phyloP scores from a whole-genome alignment of 2,329 filamentous ascomycete species.

The Aureobasidium sp. region DNA sequence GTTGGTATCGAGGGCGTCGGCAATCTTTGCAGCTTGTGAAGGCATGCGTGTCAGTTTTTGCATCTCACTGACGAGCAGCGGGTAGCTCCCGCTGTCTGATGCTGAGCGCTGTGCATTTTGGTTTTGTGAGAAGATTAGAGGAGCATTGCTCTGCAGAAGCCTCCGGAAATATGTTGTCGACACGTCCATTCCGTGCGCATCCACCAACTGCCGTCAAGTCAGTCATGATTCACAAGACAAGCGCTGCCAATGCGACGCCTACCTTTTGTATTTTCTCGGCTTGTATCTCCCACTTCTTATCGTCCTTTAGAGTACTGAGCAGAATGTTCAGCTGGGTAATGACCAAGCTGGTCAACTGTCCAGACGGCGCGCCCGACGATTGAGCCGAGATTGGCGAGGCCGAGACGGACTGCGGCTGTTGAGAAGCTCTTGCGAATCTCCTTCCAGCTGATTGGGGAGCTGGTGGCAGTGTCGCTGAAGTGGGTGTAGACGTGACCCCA shows the following conservation, averaged over 20 bases:
- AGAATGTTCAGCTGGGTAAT: conserved; percentile 93
- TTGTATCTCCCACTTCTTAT: conserved; percentile 92
- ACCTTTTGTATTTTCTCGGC: conserved; percentile 89
- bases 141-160: conserved; percentile 82
- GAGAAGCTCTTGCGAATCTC: conserved; percentile 47
- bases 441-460: conserved; percentile 44
- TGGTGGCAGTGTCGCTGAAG: conserved; percentile 41
- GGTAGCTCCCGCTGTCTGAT: conserved; percentile 70
- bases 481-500: conserved; percentile 44
- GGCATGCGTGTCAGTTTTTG: conserved; percentile 73
- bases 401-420: conserved; percentile 52
- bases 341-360: conserved; percentile 75
- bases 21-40: conserved; percentile 81
- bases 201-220: conserved; percentile 62
- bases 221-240: not conserved
- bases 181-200: conserved; percentile 99
- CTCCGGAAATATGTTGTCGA: conserved; percentile 93
- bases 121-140: conserved; percentile 61
- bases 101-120: conserved; percentile 46
- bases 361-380: conserved; percentile 34
- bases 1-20: conserved; percentile 75
- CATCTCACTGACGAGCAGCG: conserved; percentile 74
- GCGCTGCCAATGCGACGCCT: conserved; percentile 25
- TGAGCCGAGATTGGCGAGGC: conserved; percentile 40
- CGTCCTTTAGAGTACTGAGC: conserved; percentile 89